Evolutionary conservation across 164 flowering plant species (phyloP).

Genomic region (Annona squamosa): DNA sequence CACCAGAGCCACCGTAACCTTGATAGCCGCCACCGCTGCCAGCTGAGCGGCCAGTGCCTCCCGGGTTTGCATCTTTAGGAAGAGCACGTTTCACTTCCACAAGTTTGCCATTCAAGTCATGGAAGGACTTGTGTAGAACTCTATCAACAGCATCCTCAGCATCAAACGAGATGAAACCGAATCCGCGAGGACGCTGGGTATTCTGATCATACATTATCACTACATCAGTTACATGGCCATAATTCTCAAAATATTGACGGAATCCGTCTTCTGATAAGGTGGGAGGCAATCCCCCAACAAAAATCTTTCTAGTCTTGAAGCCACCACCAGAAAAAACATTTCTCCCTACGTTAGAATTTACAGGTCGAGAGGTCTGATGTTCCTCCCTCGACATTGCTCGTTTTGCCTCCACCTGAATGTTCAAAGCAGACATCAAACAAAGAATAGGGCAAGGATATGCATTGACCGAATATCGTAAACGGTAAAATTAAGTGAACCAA

Average conservation of each 20-base stretch:
- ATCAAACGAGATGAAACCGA: conserved; percentile 82
- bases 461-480: not conserved
- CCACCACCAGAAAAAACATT: conserved; percentile 23
- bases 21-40: conserved; percentile 55
- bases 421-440: not conserved
- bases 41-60: conserved; percentile 12
- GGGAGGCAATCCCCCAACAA: conserved; percentile 85
- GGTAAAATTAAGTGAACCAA: not conserved
- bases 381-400: conserved; percentile 78
- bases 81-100: conserved; percentile 85
- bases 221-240: conserved; percentile 77
- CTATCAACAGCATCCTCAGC: conserved; percentile 74
- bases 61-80: conserved; percentile 68
- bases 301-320: conserved; percentile 63
- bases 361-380: conserved; percentile 55
- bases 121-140: conserved; percentile 65
- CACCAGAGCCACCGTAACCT: conserved; percentile 65
- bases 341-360: conserved; percentile 39
- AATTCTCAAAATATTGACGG: conserved; percentile 67
- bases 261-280: conserved; percentile 66
- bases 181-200: conserved; percentile 75
- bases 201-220: conserved; percentile 84
- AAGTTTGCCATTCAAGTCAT: conserved; percentile 70
- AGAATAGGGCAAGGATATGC: not conserved
- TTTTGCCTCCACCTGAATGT: conserved; percentile 73